phyloP scores from a whole-genome alignment of 345 rosid genomes.

The Euphorbia tirucalli region DNA sequence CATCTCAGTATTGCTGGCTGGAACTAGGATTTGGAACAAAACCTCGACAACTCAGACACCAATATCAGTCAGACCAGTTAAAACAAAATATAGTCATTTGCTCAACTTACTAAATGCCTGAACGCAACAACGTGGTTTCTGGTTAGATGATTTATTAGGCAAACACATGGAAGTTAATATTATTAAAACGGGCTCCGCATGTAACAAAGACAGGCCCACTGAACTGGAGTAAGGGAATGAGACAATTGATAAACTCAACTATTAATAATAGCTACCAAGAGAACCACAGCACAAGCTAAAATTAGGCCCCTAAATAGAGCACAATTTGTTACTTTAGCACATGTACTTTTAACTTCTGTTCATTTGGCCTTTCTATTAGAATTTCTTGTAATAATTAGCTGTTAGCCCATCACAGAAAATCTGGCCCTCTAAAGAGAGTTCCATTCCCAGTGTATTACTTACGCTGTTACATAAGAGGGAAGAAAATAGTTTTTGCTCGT shows the following conservation, averaged over 20 bases:
- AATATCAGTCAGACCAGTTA: not conserved
- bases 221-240: not conserved
- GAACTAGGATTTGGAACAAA: not conserved
- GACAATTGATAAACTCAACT: not conserved
- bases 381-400: no score
- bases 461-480: not conserved
- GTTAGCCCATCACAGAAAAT: no score
- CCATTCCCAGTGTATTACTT: not conserved
- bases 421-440: not conserved
- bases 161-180: not conserved
- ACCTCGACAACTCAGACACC: not conserved
- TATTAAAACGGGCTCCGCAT: not conserved
- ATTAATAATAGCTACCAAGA: slow-evolving; percentile 1
- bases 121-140: not conserved
- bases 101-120: not conserved
- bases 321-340: not conserved
- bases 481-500: not conserved
- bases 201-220: not conserved
- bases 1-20: not conserved
- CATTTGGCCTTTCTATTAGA: not conserved
- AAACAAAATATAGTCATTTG: not conserved
- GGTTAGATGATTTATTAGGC: not conserved
- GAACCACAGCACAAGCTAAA: no score
- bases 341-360: not conserved
- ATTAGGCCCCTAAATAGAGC: not conserved